phyloP scores from a whole-genome alignment of 768 basidiomycete genomes.

The Suillus fuscotomentosus region DNA sequence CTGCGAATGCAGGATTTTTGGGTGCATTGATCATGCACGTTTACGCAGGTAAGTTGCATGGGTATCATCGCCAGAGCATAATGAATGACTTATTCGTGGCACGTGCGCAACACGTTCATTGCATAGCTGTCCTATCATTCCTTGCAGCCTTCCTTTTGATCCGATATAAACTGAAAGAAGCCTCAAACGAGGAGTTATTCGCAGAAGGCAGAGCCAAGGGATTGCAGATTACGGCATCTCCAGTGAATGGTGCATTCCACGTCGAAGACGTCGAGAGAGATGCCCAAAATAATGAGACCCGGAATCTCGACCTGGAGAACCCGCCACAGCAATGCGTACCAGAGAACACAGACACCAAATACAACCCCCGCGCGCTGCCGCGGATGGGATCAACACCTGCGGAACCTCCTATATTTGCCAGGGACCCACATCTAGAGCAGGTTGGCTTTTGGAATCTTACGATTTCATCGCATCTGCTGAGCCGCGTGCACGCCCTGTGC shows the following conservation, averaged over 20 bases:
- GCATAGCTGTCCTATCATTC: slow-evolving; percentile 45
- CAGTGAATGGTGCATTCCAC: slow-evolving; percentile 10
- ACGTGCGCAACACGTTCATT: neutral
- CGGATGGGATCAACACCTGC: slow-evolving; percentile 7
- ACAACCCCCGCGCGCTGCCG: neutral
- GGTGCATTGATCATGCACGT: slow-evolving; percentile 55
- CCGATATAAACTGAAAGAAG: slow-evolving; percentile 53
- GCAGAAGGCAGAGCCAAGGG: slow-evolving; percentile 22
- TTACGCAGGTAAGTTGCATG: slow-evolving; percentile 40
- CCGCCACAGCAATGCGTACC: neutral
- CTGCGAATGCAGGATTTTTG: slow-evolving; percentile 46
- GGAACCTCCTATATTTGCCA: slow-evolving; percentile 36
- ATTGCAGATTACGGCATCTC: slow-evolving; percentile 22
- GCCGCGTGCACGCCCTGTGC: slow-evolving; percentile 48
- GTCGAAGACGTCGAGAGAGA: slow-evolving; percentile 16
- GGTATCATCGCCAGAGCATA: slow-evolving; percentile 24
- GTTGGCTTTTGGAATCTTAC: slow-evolving; percentile 41
- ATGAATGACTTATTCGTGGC: neutral
- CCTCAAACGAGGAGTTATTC: slow-evolving; percentile 45
- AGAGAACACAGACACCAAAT: neutral
- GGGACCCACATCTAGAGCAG: slow-evolving; percentile 50
- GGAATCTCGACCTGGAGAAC: neutral
- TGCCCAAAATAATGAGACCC: neutral
- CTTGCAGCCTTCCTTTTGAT: slow-evolving; percentile 55
- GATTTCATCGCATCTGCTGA: slow-evolving; percentile 45